These are phyloP conservation scores for Podospora fimiseda DNA, from an alignment of 495 filamentous ascomycete species.

Conservation along the genomic window DNA sequence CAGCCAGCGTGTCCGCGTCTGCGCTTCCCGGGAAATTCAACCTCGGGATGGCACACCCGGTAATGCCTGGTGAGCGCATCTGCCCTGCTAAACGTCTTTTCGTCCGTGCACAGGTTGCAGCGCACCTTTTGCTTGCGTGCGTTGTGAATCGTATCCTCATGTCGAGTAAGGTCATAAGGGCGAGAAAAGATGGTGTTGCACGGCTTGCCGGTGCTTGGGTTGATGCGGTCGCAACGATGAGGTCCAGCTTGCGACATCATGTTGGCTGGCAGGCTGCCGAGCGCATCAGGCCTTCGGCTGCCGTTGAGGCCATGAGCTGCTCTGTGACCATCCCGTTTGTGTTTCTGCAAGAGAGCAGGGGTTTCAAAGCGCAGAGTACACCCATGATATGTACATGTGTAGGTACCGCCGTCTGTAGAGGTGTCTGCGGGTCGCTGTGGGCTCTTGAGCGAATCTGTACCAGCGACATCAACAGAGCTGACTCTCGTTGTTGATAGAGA, in stretches of 20 bases:
- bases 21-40: slow-evolving; percentile 70
- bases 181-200: slow-evolving; percentile 95
- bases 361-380: slow-evolving; percentile 86
- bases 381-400: slow-evolving; percentile 91
- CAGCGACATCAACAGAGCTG: slow-evolving; percentile 35
- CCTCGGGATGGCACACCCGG: slow-evolving; percentile 80
- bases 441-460: slow-evolving; percentile 25
- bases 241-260: slow-evolving; percentile 28
- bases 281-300: slow-evolving; percentile 13
- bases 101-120: slow-evolving; percentile 90
- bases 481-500: slow-evolving; percentile 35
- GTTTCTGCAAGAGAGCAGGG: slow-evolving; percentile 79
- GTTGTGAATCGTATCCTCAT: slow-evolving; percentile 98
- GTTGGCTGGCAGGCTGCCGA: slow-evolving; percentile 20
- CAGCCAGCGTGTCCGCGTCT: slow-evolving; percentile 30
- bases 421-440: slow-evolving; percentile 53
- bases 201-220: slow-evolving; percentile 91
- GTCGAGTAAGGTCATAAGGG: slow-evolving; percentile 95
- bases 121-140: slow-evolving; percentile 91
- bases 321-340: slow-evolving; percentile 91
- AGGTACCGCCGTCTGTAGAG: slow-evolving; percentile 74
- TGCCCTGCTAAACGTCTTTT: slow-evolving; percentile 91
- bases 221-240: slow-evolving; percentile 66
- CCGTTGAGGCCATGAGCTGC: slow-evolving; percentile 44
- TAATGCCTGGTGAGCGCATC: slow-evolving; percentile 90